Evolutionary conservation across 331 rosid species (phyloP).

Genomic region (Malus hybrid): DNA sequence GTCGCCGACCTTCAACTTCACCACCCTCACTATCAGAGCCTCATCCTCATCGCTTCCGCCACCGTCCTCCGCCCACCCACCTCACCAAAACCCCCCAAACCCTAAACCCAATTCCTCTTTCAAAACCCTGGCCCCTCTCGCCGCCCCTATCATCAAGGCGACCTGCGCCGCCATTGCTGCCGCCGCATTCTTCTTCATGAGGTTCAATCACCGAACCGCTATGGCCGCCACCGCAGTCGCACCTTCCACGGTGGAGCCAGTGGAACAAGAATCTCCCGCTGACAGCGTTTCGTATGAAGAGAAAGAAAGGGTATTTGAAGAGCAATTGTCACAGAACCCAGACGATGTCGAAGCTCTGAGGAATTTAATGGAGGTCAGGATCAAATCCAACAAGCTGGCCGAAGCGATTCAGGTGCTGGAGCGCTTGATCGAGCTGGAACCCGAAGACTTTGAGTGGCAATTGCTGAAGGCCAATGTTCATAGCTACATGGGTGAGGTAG

Average conservation of each 20-base stretch:
- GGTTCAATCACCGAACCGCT: conserved; percentile 44
- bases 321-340: conserved; percentile 28
- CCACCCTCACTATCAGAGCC: conserved; percentile 36
- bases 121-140: conserved; percentile 28
- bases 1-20: conserved; percentile 5
- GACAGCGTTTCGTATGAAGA: conserved; percentile 16
- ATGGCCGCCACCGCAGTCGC: conserved; percentile 51
- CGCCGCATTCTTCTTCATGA: conserved; percentile 60
- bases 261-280: conserved; percentile 4
- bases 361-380: conserved; percentile 41
- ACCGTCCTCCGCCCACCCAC: background rate
- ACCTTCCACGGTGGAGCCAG: conserved; percentile 22
- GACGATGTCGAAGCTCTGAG: conserved; percentile 42
- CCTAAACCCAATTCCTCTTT: conserved; percentile 9
- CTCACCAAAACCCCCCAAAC: conserved; percentile 15
- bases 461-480: conserved; percentile 64
- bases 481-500: conserved; percentile 30
- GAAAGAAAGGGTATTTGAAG: conserved; percentile 34
- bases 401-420: conserved; percentile 51
- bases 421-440: conserved; percentile 53
- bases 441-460: conserved; percentile 56
- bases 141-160: conserved; percentile 38
- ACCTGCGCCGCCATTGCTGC: conserved; percentile 59
- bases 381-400: conserved; percentile 34
- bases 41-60: conserved; percentile 7